Conservation (phyloP, 2,329 filamentous ascomycete genomes). For the Aspergillus awamori region DNA sequence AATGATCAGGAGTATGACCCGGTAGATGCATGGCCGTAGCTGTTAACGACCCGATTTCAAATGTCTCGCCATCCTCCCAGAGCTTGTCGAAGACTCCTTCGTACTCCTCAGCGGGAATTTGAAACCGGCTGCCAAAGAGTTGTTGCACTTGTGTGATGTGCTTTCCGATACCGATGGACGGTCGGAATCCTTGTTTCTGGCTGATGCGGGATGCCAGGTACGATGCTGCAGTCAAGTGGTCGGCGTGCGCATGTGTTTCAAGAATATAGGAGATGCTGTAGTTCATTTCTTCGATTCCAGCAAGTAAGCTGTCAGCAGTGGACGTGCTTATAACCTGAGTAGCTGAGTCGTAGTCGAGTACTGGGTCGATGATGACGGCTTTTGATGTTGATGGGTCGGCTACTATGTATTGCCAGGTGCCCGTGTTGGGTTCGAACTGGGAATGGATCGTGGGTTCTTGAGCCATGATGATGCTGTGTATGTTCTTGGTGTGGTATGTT, state of each 20-base stretch:
- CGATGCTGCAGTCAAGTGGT: constrained; percentile 60
- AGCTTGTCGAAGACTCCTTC: constrained; percentile 55
- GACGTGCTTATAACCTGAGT: constrained; percentile 48
- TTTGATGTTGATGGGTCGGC: constrained; percentile 52
- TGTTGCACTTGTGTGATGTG: constrained; percentile 59
- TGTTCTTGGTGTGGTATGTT: no score
- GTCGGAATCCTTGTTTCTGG: constrained; percentile 37
- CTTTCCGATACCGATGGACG: constrained; percentile 60
- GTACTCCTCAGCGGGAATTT: constrained; percentile 50
- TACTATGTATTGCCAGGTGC: constrained; percentile 65
- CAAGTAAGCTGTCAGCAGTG: constrained; percentile 56
- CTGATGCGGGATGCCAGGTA: constrained; percentile 58
- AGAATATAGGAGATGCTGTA: constrained; percentile 56
- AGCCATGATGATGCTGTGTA: no score
- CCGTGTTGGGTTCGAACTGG: constrained; percentile 47
- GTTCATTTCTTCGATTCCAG: constrained; percentile 42
- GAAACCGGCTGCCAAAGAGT: constrained; percentile 56
- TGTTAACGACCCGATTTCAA: constrained; percentile 54
- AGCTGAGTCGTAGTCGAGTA: constrained; percentile 57
- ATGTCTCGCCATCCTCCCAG: constrained; percentile 59
- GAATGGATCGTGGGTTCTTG: constrained; percentile 31
- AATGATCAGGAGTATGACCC: constrained; percentile 65
- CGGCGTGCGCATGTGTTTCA: constrained; percentile 64
- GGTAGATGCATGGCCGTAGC: constrained; percentile 61
- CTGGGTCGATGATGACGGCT: constrained; percentile 62